Base-by-base conservation (phyloP, 1,284 basidiomycete genomes). In the Leccinum solheimii region DNA sequence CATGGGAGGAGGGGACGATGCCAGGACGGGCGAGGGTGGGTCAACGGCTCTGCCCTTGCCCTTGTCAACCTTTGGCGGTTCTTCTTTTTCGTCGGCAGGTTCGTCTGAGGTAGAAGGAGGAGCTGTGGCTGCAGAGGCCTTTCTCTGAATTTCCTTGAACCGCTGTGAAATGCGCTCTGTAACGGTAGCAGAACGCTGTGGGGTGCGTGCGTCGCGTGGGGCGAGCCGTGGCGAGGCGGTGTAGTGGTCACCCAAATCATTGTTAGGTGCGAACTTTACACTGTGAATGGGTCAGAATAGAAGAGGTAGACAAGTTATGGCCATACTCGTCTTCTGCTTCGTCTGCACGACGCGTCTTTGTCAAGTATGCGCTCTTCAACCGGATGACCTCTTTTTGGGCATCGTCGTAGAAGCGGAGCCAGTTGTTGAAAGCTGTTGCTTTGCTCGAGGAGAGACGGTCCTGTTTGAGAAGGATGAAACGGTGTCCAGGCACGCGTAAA, bases 251-350 rank as follows among this genome's bases (percentile, higher is more conserved):
- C 76, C 76, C 36, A 77, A 79, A 62, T 80, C 80, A 66, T 78
- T 80, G 68, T 82, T 86, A 2, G 93, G 92, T 5, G 92, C 91
- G 69, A 95, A 95, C 70, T 92, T 92, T 52, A 85, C 91, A 73
- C 93, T 92, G 62, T 10, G 36, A 51, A 58, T 49, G 51, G 38
- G 21, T 69, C n/a, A 66, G 60, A 21, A 49, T 32, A 34, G 5
- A 43, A 16, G 16, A 73, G 57, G 23, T 23, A 60, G 52, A 56
- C 34, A 56, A 61, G 55, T 49, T 43, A 19, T 36, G 38, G 19
- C 79, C 90, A 71, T 76, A 95, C 93, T 95, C 93, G 73, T 96
- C 94, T 71, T 94, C 93, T 30, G 90, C 88, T 72, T 96, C 94
- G 67, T 96, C 94, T 3, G 93, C 93, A 38, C 84, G 82, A 56